A percentile compares a stretch with the other conserved stretches of the same genome.
These are phyloP conservation scores for Hypoxylon sp. DNA, from an alignment of 2,329 filamentous ascomycete genomes.

Conservation along the genomic window DNA sequence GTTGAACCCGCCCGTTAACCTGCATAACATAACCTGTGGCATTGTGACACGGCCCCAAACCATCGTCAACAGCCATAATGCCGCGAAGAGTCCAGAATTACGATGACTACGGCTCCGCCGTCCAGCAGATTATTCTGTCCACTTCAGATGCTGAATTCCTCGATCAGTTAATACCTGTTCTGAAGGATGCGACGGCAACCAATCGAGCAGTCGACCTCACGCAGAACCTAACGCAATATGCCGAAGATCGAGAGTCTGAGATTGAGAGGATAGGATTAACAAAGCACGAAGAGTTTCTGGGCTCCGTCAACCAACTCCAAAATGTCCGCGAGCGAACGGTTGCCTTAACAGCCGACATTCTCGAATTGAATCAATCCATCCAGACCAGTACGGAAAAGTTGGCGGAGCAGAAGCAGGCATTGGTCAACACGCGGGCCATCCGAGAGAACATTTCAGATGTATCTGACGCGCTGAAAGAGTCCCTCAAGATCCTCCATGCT, in stretches of 20 bases:
- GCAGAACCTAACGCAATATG: conserved; percentile 84
- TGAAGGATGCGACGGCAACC: conserved; percentile 88
- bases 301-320: conserved; percentile 94
- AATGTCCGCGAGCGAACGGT: conserved; percentile 92
- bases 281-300: conserved; percentile 96
- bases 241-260: conserved; percentile 87
- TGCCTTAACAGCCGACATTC: conserved; percentile 87
- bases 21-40: conserved; percentile 7
- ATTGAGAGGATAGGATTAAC: conserved; percentile 96
- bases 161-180: conserved; percentile 92
- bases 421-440: conserved; percentile 92
- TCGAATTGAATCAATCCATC: conserved; percentile 93
- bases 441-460: conserved; percentile 97
- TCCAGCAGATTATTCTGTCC: conserved; percentile 86
- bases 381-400: conserved; percentile 95
- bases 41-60: conserved; percentile 20
- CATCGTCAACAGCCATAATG: conserved; percentile 39
- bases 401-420: conserved; percentile 91
- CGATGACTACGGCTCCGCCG: conserved; percentile 56
- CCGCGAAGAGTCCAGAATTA: conserved; percentile 54
- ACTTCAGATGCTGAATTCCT: conserved; percentile 94
- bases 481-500: conserved; percentile 89
- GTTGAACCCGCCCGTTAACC: background rate
- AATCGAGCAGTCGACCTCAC: conserved; percentile 81
- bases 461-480: conserved; percentile 88